Percentiles rank a stretch among this genome's conserved stretches.
phyloP scores from a whole-genome alignment of 2,329 filamentous ascomycete genomes.

The Eurotiales sp. region DNA sequence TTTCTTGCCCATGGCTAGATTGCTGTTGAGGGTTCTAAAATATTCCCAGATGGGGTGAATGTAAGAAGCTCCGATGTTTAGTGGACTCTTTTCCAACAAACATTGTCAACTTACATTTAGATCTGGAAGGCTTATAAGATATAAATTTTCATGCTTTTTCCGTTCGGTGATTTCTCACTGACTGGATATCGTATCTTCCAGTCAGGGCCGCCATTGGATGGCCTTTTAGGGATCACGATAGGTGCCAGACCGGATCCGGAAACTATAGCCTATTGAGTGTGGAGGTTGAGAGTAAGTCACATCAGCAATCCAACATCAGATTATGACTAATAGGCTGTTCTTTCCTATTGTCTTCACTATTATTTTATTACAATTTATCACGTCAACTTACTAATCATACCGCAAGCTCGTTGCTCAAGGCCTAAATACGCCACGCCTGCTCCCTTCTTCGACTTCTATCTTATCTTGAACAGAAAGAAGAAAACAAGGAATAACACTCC shows the following conservation, averaged over 20 bases:
- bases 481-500: neutral
- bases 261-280: neutral
- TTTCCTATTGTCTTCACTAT: neutral
- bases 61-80: neutral
- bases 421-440: neutral
- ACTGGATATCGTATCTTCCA: neutral
- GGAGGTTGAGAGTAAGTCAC: no score
- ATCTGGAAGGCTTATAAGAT: neutral
- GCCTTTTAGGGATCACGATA: neutral
- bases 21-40: neutral
- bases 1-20: constrained; percentile 38
- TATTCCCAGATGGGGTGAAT: neutral
- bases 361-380: neutral
- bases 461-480: neutral
- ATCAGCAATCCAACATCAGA: neutral
- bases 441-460: neutral
- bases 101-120: neutral
- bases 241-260: neutral
- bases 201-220: neutral
- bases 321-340: neutral
- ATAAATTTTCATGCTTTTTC: neutral
- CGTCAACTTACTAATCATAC: neutral
- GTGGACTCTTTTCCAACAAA: neutral
- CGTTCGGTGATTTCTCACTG: neutral
- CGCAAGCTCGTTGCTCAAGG: neutral